These are phyloP conservation scores for Rhodotorula kratochvilovae DNA, from an alignment of 768 basidiomycete species.

Conservation along the genomic window DNA sequence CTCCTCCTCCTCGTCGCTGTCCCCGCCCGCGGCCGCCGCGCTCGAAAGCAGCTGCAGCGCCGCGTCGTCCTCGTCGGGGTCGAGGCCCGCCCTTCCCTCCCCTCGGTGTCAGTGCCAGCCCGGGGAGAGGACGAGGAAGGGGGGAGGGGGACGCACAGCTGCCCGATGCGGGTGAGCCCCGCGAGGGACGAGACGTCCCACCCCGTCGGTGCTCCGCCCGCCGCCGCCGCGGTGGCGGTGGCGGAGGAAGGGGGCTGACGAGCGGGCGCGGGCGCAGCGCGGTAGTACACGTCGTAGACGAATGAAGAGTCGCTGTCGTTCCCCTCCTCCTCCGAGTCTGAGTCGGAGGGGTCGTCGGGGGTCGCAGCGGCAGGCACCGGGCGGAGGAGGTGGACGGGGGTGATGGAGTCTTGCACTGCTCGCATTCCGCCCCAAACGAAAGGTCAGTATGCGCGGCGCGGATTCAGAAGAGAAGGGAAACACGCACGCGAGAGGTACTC, in stretches of 20 bases:
- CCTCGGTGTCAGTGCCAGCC: background rate
- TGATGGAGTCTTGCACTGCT: slow-evolving; percentile 26
- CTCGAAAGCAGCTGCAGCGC: slow-evolving; percentile 22
- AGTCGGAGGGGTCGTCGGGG: background rate
- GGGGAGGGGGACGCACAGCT: slow-evolving; percentile 30
- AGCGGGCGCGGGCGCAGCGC: slow-evolving; percentile 1
- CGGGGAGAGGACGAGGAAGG: background rate
- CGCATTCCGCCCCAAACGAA: too few relatives aligned
- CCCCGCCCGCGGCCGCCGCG: too few relatives aligned
- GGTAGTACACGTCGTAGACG: slow-evolving; percentile 44
- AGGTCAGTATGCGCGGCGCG: background rate
- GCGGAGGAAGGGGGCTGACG: background rate
- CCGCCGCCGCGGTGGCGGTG: too few relatives aligned
- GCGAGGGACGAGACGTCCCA: slow-evolving; percentile 21
- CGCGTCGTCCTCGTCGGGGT: background rate
- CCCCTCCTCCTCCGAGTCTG: background rate
- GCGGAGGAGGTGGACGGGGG: background rate
- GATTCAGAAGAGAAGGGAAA: background rate
- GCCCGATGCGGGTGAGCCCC: slow-evolving; percentile 37
- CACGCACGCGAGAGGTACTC: slow-evolving; percentile 41
- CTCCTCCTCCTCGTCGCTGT: slow-evolving; percentile 24
- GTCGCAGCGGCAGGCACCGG: background rate
- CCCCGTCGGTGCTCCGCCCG: background rate
- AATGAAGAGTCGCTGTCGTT: slow-evolving; percentile 11
- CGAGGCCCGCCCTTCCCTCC: slow-evolving; percentile 9